These are phyloP conservation scores for Geotrichum fermentans DNA, from an alignment of 1,139 yeast genomes.

Conservation along the genomic window DNA sequence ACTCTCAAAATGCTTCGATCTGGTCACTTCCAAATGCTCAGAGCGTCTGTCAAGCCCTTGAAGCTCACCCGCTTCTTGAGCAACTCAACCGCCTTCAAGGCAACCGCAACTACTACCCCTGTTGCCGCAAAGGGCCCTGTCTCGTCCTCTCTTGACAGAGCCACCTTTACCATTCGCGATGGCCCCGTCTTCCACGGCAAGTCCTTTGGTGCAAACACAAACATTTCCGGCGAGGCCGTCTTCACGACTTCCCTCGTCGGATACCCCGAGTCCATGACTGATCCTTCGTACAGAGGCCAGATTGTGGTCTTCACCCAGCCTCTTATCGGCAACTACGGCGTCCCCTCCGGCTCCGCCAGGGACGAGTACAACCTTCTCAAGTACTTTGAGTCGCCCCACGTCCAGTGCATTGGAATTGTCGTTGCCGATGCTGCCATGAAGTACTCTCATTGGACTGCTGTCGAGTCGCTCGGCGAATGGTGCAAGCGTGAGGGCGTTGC, in stretches of 20 bases:
- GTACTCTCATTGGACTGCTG: conserved; percentile 98
- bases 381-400: conserved; percentile 84
- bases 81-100: conserved; percentile 1
- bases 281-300: conserved; percentile 95
- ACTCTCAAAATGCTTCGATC: conserved; percentile 5
- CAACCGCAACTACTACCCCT: neutral
- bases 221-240: conserved; percentile 93
- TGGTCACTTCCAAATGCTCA: conserved; percentile 6
- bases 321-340: conserved; percentile 95
- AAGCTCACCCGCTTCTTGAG: neutral
- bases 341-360: conserved; percentile 74
- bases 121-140: conserved; percentile 26
- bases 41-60: conserved; percentile 8
- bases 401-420: conserved; percentile 92
- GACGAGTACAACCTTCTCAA: conserved; percentile 82
- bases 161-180: conserved; percentile 83
- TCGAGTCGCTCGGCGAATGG: conserved; percentile 91
- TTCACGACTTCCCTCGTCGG: conserved; percentile 97
- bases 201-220: conserved; percentile 91
- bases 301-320: conserved; percentile 96
- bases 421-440: conserved; percentile 93
- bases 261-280: conserved; percentile 97
- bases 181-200: conserved; percentile 92
- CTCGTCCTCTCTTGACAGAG: conserved; percentile 54
- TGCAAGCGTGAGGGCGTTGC: conserved; percentile 95